A percentile compares a stretch with the other conserved stretches of the same genome.
phyloP scores from a whole-genome alignment of 2,329 filamentous ascomycete genomes.

The Ambrosiella xylebori region DNA sequence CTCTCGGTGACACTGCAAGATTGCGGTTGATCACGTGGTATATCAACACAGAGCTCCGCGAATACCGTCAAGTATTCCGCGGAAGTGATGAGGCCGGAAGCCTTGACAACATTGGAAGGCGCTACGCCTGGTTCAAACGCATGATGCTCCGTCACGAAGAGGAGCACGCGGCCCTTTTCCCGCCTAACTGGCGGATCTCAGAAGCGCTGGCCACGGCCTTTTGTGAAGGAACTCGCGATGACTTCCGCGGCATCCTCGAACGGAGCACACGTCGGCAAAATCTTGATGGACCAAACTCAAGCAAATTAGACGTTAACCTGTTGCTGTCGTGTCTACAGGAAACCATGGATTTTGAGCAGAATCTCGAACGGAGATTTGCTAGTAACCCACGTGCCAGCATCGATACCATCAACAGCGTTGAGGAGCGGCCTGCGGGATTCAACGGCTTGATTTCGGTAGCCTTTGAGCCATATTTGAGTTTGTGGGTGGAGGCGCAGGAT shows the following conservation, averaged over 20 bases:
- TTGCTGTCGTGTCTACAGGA: constrained; percentile 81
- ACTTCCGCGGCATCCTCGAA: constrained; percentile 85
- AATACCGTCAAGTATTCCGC: constrained; percentile 89
- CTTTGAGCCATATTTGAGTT: constrained; percentile 88
- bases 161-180: constrained; percentile 79
- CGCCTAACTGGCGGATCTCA: constrained; percentile 71
- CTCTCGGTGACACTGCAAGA: constrained; percentile 73
- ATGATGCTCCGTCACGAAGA: constrained; percentile 93
- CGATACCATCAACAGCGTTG: constrained; percentile 68
- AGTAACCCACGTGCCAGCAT: constrained; percentile 61
- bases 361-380: constrained; percentile 54
- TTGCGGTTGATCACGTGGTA: constrained; percentile 85
- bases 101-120: constrained; percentile 84
- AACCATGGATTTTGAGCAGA: constrained; percentile 92
- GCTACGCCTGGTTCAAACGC: constrained; percentile 92
- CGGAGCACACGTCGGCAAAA: constrained; percentile 57
- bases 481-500: constrained; percentile 96
- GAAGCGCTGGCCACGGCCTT: constrained; percentile 82
- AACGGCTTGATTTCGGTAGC: constrained; percentile 86
- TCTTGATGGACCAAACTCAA: constrained; percentile 40
- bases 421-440: constrained; percentile 62
- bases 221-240: constrained; percentile 86
- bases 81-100: constrained; percentile 94
- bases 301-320: constrained; percentile 74
- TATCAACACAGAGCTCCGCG: constrained; percentile 86